These are phyloP conservation scores for Aureobasidium zeae DNA, from an alignment of 2,329 filamentous ascomycete genomes.

Conservation along the genomic window DNA sequence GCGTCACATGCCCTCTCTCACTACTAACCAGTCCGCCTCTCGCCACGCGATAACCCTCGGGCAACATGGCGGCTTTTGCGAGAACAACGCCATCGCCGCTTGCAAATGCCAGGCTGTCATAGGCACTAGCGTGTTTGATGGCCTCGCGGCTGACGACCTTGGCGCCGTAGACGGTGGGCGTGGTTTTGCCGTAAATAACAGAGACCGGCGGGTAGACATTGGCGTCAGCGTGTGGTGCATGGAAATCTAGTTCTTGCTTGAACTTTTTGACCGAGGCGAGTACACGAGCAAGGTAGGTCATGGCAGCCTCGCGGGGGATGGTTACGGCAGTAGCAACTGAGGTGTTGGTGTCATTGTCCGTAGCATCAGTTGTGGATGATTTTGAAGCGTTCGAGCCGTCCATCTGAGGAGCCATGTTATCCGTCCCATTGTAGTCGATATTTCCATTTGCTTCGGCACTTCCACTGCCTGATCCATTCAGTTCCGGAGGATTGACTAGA, in stretches of 20 bases:
- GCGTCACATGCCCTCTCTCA: slow-evolving; percentile 76
- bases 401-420: slow-evolving; percentile 24
- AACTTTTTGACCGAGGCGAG: slow-evolving; percentile 64
- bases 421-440: slow-evolving; percentile 31
- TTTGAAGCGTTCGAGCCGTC: slow-evolving; percentile 7
- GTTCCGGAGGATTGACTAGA: slow-evolving; percentile 23
- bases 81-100: slow-evolving; percentile 85
- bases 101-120: slow-evolving; percentile 79
- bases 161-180: slow-evolving; percentile 75
- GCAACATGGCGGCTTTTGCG: slow-evolving; percentile 75
- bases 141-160: slow-evolving; percentile 62
- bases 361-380: background rate
- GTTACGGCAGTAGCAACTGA: slow-evolving; percentile 37
- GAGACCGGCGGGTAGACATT: slow-evolving; percentile 76
- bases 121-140: slow-evolving; percentile 67
- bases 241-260: slow-evolving; percentile 62
- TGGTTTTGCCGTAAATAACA: slow-evolving; percentile 77
- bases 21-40: slow-evolving; percentile 66
- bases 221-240: slow-evolving; percentile 46
- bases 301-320: slow-evolving; percentile 45
- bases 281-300: slow-evolving; percentile 65
- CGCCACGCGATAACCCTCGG: slow-evolving; percentile 65
- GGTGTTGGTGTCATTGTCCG: slow-evolving; percentile 16
- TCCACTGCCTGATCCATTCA: slow-evolving; percentile 26
- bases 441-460: slow-evolving; percentile 24